Evolutionary conservation across 73 alveolate genomes (phyloP).

Genomic region (Paramecium pentaurelia): DNA sequence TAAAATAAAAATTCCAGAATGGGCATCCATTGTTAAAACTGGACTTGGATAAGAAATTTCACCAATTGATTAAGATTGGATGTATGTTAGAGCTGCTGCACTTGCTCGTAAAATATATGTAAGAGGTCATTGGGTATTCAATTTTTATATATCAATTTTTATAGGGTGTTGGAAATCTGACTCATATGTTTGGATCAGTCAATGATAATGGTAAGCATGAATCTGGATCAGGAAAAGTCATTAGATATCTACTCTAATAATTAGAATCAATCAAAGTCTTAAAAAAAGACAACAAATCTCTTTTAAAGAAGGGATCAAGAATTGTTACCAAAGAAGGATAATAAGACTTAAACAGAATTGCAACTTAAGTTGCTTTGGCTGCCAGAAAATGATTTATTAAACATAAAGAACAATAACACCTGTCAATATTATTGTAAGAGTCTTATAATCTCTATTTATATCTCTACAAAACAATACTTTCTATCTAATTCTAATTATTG

Average conservation of each 20-base stretch:
- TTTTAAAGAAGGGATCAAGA: slow-evolving; percentile 62
- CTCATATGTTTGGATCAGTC: slow-evolving; percentile 83
- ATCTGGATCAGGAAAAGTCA: slow-evolving; percentile 85
- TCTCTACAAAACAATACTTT: neutral
- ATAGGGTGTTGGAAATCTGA: slow-evolving; percentile 56
- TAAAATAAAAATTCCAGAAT: slow-evolving; percentile 90
- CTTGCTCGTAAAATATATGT: slow-evolving; percentile 90
- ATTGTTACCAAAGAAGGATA: slow-evolving; percentile 67
- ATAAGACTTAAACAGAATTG: slow-evolving; percentile 69
- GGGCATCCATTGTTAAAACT: slow-evolving; percentile 88
- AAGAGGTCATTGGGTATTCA: slow-evolving; percentile 83
- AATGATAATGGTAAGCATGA: slow-evolving; percentile 82
- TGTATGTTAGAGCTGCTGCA: slow-evolving; percentile 96
- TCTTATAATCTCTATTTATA: neutral
- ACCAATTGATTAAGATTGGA: slow-evolving; percentile 93
- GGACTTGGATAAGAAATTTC: slow-evolving; percentile 86
- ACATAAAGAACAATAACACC: neutral
- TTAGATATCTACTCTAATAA: slow-evolving; percentile 89
- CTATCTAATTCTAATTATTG: no score
- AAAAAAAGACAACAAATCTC: slow-evolving; percentile 67
- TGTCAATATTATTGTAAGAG: neutral
- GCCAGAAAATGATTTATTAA: slow-evolving; percentile 13
- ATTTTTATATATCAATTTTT: slow-evolving; percentile 51
- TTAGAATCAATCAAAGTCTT: slow-evolving; percentile 83
- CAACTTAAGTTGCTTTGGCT: slow-evolving; percentile 59